phyloP scores from a whole-genome alignment of 306 rosid species.

The Vigna nakashimae region DNA sequence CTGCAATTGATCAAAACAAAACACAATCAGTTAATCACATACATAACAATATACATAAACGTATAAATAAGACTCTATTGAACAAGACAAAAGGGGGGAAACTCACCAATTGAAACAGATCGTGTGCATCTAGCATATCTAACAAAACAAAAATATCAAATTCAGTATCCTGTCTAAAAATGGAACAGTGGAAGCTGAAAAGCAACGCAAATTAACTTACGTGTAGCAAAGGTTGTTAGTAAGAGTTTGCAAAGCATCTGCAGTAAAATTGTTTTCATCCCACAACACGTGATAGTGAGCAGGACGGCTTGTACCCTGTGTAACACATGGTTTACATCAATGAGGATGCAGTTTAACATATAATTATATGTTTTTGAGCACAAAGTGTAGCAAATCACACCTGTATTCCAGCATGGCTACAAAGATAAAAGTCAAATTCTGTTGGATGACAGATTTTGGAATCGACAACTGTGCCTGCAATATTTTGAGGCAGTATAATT shows the following conservation, averaged over 20 bases:
- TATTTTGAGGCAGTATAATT: neutral
- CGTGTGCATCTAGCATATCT: conserved; percentile 97
- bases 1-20: conserved; percentile 50
- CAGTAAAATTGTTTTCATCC: conserved; percentile 96
- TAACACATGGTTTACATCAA: neutral
- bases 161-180: neutral
- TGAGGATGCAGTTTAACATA: neutral
- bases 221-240: conserved; percentile 96
- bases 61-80: neutral
- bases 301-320: conserved; percentile 98
- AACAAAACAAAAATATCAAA: conserved; percentile 5
- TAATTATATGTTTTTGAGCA: neutral
- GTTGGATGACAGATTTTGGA: conserved; percentile 97
- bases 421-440: conserved; percentile 90
- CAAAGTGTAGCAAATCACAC: conserved; percentile 51
- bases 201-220: conserved; percentile 54
- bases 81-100: neutral
- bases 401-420: conserved; percentile 98
- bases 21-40: neutral
- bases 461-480: conserved; percentile 93
- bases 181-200: neutral
- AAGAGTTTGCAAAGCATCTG: conserved; percentile 80
- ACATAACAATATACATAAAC: neutral
- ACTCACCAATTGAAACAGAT: conserved; percentile 91
- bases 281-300: conserved; percentile 97